Evolutionary conservation across 352 stramenopile species (phyloP).

Genomic region (Phytophthora citricola): DNA sequence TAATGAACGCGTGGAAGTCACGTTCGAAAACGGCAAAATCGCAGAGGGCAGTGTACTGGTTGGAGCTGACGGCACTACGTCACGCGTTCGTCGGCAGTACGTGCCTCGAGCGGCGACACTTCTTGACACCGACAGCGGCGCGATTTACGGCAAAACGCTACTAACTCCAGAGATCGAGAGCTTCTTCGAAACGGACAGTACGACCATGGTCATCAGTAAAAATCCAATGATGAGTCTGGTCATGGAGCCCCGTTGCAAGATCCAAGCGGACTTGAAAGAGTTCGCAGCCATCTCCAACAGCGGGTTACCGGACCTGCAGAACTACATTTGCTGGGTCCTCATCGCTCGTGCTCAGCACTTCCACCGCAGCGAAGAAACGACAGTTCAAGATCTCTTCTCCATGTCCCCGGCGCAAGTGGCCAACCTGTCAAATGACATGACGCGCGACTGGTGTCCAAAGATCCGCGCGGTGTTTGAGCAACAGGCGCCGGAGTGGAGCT

Average conservation of each 20-base stretch:
- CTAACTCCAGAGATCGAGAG: conserved; percentile 56
- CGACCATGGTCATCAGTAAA: conserved; percentile 52
- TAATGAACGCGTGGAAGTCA: conserved; percentile 56
- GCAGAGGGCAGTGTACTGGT: conserved; percentile 59
- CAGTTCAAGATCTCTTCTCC: conserved; percentile 51
- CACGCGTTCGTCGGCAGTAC: conserved; percentile 64
- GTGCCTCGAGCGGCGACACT: conserved; percentile 49
- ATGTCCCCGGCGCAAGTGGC: conserved; percentile 55
- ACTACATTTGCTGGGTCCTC: conserved; percentile 74
- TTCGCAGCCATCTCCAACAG: conserved; percentile 29
- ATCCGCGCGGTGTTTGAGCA: conserved; percentile 53
- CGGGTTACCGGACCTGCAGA: conserved; percentile 35
- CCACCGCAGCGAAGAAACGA: conserved; percentile 39
- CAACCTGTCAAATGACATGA: conserved; percentile 59
- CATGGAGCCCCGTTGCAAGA: conserved; percentile 57
- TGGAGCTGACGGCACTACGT: conserved; percentile 66
- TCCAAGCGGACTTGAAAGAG: conserved; percentile 38
- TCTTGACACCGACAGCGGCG: conserved; percentile 66
- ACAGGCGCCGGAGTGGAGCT: conserved; percentile 56
- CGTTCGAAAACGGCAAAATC: conserved; percentile 59
- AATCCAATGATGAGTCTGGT: conserved; percentile 61
- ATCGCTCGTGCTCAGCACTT: conserved; percentile 55
- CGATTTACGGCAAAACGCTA: conserved; percentile 75
- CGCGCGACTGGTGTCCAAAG: conserved; percentile 50
- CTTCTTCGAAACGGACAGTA: conserved; percentile 55